These are phyloP conservation scores for Stropharia rugosoannulata DNA, from an alignment of 768 basidiomycete genomes.

Conservation along the genomic window DNA sequence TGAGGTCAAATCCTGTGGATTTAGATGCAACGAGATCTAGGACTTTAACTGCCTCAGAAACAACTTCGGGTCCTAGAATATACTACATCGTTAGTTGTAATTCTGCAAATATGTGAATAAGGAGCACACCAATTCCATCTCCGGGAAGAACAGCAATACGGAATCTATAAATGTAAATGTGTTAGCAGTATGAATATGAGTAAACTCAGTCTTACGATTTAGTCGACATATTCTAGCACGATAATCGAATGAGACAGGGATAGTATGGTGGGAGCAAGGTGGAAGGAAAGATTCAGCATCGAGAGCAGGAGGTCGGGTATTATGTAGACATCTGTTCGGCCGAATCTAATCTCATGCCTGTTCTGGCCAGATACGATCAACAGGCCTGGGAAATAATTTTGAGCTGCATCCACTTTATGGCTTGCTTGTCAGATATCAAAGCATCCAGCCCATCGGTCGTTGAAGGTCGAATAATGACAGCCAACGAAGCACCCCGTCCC, in stretches of 20 bases:
- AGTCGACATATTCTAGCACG: slow-evolving; percentile 30
- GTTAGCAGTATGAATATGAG: background rate
- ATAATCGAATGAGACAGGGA: background rate
- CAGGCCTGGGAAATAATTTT: slow-evolving; percentile 16
- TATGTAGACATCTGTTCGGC: slow-evolving; percentile 18
- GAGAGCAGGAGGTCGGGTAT: background rate
- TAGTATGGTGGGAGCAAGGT: background rate
- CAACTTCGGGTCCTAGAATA: slow-evolving; percentile 80
- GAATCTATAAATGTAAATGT: slow-evolving; percentile 50
- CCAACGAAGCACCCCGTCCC: slow-evolving; percentile 23
- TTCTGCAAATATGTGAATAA: background rate
- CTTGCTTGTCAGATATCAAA: background rate
- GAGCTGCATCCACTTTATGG: background rate
- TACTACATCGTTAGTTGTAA: slow-evolving; percentile 11
- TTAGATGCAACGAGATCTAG: slow-evolving; percentile 68
- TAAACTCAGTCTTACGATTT: slow-evolving; percentile 35
- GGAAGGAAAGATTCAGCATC: background rate
- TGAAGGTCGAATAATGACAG: slow-evolving; percentile 12
- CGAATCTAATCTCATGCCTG: slow-evolving; percentile 23
- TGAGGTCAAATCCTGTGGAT: slow-evolving; percentile 65
- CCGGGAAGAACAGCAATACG: slow-evolving; percentile 90
- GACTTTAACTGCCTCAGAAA: slow-evolving; percentile 81
- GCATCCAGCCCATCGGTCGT: background rate
- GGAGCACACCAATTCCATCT: slow-evolving; percentile 86
- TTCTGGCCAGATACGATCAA: slow-evolving; percentile 2